Conservation (phyloP, 2,329 filamentous ascomycete genomes). For the Teratosphaeria zuluensis region DNA sequence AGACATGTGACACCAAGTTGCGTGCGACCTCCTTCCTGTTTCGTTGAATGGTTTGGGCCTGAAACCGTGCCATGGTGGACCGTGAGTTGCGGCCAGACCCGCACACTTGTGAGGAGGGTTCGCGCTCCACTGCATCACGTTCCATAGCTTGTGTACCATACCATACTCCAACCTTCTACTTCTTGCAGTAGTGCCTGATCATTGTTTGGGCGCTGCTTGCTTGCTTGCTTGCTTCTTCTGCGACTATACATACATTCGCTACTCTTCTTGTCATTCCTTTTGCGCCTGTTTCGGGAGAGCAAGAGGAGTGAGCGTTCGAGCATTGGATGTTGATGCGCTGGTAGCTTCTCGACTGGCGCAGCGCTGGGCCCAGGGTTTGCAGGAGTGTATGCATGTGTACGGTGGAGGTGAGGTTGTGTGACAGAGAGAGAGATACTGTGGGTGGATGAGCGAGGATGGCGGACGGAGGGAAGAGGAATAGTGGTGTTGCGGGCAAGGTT, state of each 20-base stretch:
- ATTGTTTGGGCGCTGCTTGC: not conserved
- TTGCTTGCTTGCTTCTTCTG: not conserved
- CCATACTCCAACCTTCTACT: not conserved
- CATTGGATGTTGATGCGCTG: slow-evolving; percentile 4
- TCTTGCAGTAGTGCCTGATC: not conserved
- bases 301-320: not conserved
- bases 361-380: not conserved
- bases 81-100: not conserved
- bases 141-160: not conserved
- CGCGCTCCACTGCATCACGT: not conserved
- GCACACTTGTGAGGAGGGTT: not conserved
- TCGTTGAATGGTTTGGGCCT: not conserved
- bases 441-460: slow-evolving; percentile 33
- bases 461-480: slow-evolving; percentile 46
- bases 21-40: not conserved
- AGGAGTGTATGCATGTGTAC: not conserved
- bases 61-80: not conserved
- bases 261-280: not conserved
- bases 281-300: not conserved
- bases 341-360: not conserved
- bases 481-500: slow-evolving; percentile 40
- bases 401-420: not conserved
- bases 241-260: not conserved
- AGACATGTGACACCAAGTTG: not conserved
- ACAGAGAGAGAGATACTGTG: not conserved